These are phyloP conservation scores for Suhomyces wounanorum DNA, from an alignment of 1,139 yeast genomes.

Conservation along the genomic window DNA sequence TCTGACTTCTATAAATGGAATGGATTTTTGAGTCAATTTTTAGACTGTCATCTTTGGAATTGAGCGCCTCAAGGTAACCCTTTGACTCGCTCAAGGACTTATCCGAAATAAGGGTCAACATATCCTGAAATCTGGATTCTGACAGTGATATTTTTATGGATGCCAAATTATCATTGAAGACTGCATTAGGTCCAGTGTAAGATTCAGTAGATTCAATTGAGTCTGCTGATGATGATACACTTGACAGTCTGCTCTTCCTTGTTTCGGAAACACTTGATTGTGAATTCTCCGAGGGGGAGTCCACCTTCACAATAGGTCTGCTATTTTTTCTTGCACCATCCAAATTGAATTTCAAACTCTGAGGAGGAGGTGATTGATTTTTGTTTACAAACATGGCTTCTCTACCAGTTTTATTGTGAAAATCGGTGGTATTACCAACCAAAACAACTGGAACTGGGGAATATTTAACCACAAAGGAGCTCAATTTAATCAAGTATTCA, in stretches of 20 bases:
- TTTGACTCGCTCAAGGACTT: constrained; percentile 30
- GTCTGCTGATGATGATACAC: constrained; percentile 12
- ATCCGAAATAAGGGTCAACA: constrained; percentile 33
- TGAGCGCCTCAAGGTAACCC: constrained; percentile 25
- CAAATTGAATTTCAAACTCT: constrained; percentile 14
- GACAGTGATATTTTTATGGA: constrained; percentile 3
- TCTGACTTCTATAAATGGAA: constrained; percentile 34
- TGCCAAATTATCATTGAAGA: constrained; percentile 11
- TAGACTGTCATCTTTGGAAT: constrained; percentile 25
- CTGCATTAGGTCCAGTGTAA: constrained; percentile 14
- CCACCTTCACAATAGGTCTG: background rate
- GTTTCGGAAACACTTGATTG: background rate
- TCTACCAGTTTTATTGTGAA: constrained; percentile 14
- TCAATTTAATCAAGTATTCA: constrained; percentile 36
- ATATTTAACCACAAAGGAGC: constrained; percentile 44
- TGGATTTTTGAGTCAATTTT: constrained; percentile 33
- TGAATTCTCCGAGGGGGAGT: background rate
- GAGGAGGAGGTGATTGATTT: constrained; percentile 1
- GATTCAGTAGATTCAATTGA: constrained; percentile 21
- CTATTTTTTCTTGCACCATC: constrained; percentile 7
- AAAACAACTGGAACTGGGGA: constrained; percentile 44
- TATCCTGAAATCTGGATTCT: constrained; percentile 22
- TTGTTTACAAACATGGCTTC: constrained; percentile 7
- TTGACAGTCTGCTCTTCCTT: constrained; percentile 5
- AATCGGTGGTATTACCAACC: constrained; percentile 32